A percentile compares a stretch with the other conserved stretches of the same genome.
phyloP scores from a whole-genome alignment of 768 basidiomycete species.

The Tulasnella sp. region DNA sequence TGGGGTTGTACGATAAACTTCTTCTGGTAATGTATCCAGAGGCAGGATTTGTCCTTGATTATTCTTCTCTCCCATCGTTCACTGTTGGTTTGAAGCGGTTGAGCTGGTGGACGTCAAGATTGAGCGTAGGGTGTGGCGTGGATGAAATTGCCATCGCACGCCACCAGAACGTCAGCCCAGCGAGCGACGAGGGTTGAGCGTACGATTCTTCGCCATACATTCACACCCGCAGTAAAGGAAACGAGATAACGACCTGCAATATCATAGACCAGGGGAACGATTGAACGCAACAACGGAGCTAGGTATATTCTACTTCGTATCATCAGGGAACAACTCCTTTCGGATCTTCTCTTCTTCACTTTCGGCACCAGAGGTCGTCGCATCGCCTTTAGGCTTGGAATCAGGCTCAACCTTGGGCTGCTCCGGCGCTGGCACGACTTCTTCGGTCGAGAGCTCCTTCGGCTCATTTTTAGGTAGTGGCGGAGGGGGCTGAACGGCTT shows the following conservation, averaged over 20 bases:
- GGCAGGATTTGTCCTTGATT: background rate
- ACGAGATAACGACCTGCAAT: too few species aligned
- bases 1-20: background rate
- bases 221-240: too few species aligned
- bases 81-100: too few species aligned
- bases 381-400: constrained; percentile 35
- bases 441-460: constrained; percentile 41
- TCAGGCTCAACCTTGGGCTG: constrained; percentile 32
- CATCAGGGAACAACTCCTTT: constrained; percentile 47
- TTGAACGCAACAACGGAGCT: background rate
- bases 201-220: too few species aligned
- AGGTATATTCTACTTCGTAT: constrained; percentile 6
- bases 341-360: constrained; percentile 45
- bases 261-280: too few species aligned
- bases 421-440: constrained; percentile 43
- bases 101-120: too few species aligned
- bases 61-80: constrained; percentile 17
- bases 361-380: constrained; percentile 16
- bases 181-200: too few species aligned
- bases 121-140: too few species aligned
- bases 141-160: too few species aligned
- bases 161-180: too few species aligned
- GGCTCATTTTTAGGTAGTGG: constrained; percentile 31
- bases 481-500: constrained; percentile 31
- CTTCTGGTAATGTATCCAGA: background rate